phyloP scores from a whole-genome alignment of 805 yeast genomes.

The Kazachstania taianensis region DNA sequence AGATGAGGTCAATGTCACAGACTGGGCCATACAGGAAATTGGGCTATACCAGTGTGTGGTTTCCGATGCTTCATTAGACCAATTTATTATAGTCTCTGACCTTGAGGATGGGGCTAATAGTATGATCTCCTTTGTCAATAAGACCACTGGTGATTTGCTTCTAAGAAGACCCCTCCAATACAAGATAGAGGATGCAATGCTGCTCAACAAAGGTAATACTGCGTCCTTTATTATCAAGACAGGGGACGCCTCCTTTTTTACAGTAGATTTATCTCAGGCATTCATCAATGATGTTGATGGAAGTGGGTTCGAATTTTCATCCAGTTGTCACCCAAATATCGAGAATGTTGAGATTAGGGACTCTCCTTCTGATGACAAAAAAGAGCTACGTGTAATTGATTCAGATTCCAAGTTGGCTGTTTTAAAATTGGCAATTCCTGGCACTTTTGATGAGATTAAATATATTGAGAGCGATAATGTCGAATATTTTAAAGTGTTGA shows the following conservation, averaged over 20 bases:
- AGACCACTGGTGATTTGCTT: constrained; percentile 25
- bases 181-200: constrained; percentile 10
- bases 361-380: too few species aligned
- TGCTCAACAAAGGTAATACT: constrained; percentile 8
- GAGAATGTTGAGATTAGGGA: constrained; percentile 5
- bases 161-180: constrained; percentile 27
- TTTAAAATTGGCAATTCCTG: constrained; percentile 12
- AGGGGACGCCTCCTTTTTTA: background rate
- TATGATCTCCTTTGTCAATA: constrained; percentile 29
- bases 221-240: constrained; percentile 7
- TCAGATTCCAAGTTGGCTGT: constrained; percentile 10
- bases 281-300: background rate
- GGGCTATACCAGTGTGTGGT: constrained; percentile 32
- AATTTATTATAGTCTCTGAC: constrained; percentile 23
- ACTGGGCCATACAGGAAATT: constrained; percentile 42
- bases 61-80: constrained; percentile 8
- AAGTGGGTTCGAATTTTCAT: constrained; percentile 4
- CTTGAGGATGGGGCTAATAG: constrained; percentile 10
- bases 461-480: constrained; percentile 14
- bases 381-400: constrained; percentile 13
- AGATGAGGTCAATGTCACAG: constrained; percentile 46
- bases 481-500: constrained; percentile 3
- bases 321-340: constrained; percentile 12
- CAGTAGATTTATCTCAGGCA: constrained; percentile 7
- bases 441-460: constrained; percentile 8